Percentiles rank a stretch among this genome's conserved stretches.
Conservation (phyloP, 352 stramenopile species). For the Globisporangium alternatum region DNA sequence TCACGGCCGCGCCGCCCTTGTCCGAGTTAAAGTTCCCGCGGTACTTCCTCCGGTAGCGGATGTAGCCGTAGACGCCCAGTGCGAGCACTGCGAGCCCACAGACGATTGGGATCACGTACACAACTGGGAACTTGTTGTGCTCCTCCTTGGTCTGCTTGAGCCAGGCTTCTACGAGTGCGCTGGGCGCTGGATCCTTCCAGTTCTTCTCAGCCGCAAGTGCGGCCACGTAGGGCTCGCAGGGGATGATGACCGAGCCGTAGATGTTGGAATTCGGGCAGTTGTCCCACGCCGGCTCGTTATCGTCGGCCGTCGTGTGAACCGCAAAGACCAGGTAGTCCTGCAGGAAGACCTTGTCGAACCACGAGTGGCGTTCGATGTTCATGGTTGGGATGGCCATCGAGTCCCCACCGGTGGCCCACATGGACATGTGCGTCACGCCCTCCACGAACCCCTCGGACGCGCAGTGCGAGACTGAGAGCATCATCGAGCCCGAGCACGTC, state of each 20-base stretch:
- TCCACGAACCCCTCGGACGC: slow-evolving; percentile 20
- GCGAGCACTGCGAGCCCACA: neutral
- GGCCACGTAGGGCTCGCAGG: slow-evolving; percentile 21
- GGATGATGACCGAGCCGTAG: slow-evolving; percentile 33
- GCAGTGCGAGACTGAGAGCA: slow-evolving; percentile 32
- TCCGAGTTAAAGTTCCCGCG: slow-evolving; percentile 18
- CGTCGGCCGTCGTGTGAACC: slow-evolving; percentile 15
- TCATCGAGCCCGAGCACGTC: slow-evolving; percentile 32
- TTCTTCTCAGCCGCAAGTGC: slow-evolving; percentile 16
- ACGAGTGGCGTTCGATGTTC: slow-evolving; percentile 21
- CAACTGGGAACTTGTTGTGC: neutral
- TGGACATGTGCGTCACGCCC: slow-evolving; percentile 14
- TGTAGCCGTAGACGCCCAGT: neutral
- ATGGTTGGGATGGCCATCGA: slow-evolving; percentile 8
- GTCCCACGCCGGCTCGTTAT: slow-evolving; percentile 24
- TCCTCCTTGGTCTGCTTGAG: slow-evolving; percentile 14
- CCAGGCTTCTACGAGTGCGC: slow-evolving; percentile 24
- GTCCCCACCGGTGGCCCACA: slow-evolving; percentile 28
- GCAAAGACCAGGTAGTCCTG: slow-evolving; percentile 16
- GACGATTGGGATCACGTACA: slow-evolving; percentile 8
- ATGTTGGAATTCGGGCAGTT: slow-evolving; percentile 17
- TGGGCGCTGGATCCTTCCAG: slow-evolving; percentile 7
- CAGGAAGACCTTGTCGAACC: slow-evolving; percentile 12
- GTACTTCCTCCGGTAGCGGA: slow-evolving; percentile 9
- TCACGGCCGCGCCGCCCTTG: neutral